Percentiles rank a stretch among this genome's conserved stretches.
These are phyloP conservation scores for Tanacetum coccineum DNA, from an alignment of 129 eudicot species.

Conservation along the genomic window DNA sequence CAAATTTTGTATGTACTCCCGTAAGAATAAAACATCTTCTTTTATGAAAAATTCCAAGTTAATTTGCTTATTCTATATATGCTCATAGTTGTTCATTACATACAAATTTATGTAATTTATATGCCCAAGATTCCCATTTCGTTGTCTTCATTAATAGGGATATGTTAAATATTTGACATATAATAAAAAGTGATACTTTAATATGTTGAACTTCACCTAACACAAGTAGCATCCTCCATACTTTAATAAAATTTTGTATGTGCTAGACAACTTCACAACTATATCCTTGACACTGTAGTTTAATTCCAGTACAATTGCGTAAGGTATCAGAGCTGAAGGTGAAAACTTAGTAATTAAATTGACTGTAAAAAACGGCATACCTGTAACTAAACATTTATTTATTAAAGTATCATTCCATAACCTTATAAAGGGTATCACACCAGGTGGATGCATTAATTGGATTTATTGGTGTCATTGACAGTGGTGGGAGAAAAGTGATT, in stretches of 20 bases:
- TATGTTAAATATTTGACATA: background rate
- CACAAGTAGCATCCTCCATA: background rate
- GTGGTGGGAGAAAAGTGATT: constrained; percentile 99
- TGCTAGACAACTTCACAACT: background rate
- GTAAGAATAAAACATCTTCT: background rate
- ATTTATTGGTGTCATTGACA: constrained; percentile 95
- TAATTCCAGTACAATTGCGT: background rate
- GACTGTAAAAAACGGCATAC: too few relatives aligned
- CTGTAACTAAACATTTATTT: too few relatives aligned
- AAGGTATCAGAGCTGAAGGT: too few relatives aligned
- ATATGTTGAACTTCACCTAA: background rate
- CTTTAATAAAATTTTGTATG: too few relatives aligned
- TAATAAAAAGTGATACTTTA: background rate
- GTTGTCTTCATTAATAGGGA: background rate
- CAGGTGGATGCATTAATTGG: constrained; percentile 90
- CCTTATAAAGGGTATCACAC: constrained; percentile 54
- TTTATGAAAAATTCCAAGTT: background rate
- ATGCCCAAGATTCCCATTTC: background rate
- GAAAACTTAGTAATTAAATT: too few relatives aligned
- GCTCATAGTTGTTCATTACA: background rate
- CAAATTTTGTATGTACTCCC: background rate
- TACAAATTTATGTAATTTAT: background rate
- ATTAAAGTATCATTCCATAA: background rate
- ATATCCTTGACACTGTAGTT: background rate
- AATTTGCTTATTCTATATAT: background rate